Conservation (phyloP, 768 basidiomycete genomes). For the Punctularia strigosozonata region DNA sequence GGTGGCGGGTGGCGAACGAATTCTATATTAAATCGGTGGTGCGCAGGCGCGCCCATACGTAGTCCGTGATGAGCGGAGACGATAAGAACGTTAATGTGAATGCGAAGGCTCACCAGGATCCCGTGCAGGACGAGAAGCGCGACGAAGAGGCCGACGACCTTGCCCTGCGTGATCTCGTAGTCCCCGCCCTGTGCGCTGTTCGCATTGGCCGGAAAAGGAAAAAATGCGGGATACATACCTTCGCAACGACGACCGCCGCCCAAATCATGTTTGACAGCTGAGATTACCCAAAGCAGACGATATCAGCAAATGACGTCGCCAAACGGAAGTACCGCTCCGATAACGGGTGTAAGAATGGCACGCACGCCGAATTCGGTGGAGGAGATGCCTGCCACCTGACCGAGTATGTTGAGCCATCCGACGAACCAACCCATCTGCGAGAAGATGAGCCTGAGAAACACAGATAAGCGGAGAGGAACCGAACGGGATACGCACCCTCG, state of each 20-base stretch:
- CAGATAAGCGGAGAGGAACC: background rate
- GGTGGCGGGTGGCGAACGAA: conserved; percentile 60
- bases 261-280: conserved; percentile 70
- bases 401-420: conserved; percentile 77
- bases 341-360: too few species aligned
- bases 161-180: conserved; percentile 54
- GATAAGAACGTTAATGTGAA: background rate
- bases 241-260: conserved; percentile 58
- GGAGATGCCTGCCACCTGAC: conserved; percentile 77
- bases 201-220: conserved; percentile 2
- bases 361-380: conserved; percentile 83
- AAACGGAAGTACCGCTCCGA: too few species aligned
- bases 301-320: too few species aligned
- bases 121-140: conserved; percentile 75
- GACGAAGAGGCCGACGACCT: conserved; percentile 67
- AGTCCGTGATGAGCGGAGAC: background rate
- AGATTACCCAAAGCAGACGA: too few species aligned
- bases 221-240: conserved; percentile 16
- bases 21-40: conserved; percentile 41
- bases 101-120: conserved; percentile 33
- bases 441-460: background rate
- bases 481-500: conserved; percentile 30
- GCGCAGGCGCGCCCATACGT: too few species aligned
- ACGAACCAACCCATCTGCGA: conserved; percentile 62
- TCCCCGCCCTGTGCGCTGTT: conserved; percentile 31